These are phyloP conservation scores for Macrophomina pseudophaseolina DNA, from an alignment of 2,329 filamentous ascomycete genomes.

Conservation along the genomic window DNA sequence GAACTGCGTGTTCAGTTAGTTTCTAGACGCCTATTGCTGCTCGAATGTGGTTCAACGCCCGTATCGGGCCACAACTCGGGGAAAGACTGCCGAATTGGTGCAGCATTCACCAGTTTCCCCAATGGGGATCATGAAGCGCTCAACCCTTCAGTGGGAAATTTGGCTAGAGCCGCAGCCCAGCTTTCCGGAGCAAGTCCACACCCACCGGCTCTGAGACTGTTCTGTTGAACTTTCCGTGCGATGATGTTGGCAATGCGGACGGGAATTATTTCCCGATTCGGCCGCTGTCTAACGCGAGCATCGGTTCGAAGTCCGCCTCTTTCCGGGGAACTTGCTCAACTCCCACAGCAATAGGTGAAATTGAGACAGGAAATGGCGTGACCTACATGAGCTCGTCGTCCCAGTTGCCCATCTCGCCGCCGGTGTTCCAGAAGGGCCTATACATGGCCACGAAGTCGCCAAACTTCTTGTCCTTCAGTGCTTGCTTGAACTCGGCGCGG, in stretches of 20 bases:
- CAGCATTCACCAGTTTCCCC: background rate
- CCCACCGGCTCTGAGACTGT: too few species aligned
- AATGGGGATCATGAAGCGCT: background rate
- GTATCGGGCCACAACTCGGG: background rate
- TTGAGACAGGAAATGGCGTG: background rate
- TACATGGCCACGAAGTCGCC: constrained; percentile 56
- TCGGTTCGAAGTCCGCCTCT: background rate
- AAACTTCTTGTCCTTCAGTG: constrained; percentile 45
- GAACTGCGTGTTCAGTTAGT: constrained; percentile 31
- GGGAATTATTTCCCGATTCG: constrained; percentile 26
- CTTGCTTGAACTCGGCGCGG: constrained; percentile 47
- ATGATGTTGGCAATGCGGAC: background rate
- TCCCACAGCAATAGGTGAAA: background rate
- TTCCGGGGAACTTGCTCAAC: background rate
- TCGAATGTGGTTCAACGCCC: background rate
- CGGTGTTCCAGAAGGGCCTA: constrained; percentile 64
- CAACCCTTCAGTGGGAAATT: background rate
- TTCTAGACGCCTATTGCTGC: background rate
- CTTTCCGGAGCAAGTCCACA: too few species aligned
- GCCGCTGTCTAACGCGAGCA: background rate
- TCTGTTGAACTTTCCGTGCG: background rate
- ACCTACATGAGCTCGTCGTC: constrained; percentile 60
- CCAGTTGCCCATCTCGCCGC: constrained; percentile 69
- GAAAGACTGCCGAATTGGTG: background rate
- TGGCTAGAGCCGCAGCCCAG: too few species aligned